Evolutionary conservation across 164 flowering plant species (phyloP).

Genomic region (Magnolia officinalis): DNA sequence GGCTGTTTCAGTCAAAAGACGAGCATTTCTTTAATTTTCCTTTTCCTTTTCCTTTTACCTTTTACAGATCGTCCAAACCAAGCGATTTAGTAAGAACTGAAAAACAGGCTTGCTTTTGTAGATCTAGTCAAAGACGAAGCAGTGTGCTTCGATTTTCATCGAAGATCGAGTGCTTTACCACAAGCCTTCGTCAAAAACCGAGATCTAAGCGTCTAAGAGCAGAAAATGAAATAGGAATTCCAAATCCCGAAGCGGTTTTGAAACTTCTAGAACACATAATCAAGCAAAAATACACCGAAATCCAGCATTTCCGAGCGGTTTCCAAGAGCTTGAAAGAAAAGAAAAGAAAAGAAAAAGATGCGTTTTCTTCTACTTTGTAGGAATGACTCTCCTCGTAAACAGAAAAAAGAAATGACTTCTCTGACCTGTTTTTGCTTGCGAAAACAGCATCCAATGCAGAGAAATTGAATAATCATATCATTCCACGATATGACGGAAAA

Average conservation of each 20-base stretch:
- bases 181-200: background rate
- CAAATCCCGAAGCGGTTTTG: background rate
- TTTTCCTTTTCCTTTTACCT: background rate
- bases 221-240: no score
- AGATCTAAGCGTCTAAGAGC: background rate
- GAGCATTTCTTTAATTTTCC: background rate
- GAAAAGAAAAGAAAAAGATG: no score
- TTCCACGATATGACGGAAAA: no score
- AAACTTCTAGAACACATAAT: background rate
- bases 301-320: background rate
- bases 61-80: background rate
- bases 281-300: background rate
- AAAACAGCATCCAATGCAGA: background rate
- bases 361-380: background rate
- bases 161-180: background rate
- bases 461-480: slow-evolving; percentile 2
- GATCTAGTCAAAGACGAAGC: background rate
- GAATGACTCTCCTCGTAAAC: background rate
- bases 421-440: background rate
- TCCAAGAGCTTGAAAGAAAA: background rate
- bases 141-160: background rate
- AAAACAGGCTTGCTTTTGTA: background rate
- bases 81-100: background rate
- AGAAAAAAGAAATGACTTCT: background rate
- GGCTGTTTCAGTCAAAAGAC: slow-evolving; percentile 5